phyloP scores from a whole-genome alignment of 768 basidiomycete genomes.

The Tricholoma saponaceum region DNA sequence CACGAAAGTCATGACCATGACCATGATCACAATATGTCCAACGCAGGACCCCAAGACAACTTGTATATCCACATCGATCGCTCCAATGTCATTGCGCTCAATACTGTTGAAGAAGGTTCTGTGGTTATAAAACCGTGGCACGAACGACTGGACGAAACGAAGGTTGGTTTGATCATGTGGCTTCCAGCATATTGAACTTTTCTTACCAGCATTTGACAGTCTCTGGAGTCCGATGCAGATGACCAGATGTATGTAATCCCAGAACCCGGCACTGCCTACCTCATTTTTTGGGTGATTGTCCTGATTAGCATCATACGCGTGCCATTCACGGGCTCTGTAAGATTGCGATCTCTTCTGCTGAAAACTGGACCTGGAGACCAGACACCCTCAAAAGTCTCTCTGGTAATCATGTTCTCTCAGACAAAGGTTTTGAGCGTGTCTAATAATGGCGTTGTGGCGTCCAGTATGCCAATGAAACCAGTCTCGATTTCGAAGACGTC shows the following conservation, averaged over 20 bases:
- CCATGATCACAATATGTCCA: constrained; percentile 50
- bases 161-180: constrained; percentile 40
- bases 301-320: constrained; percentile 67
- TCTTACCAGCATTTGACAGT: constrained; percentile 39
- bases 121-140: constrained; percentile 88
- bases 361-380: constrained; percentile 80
- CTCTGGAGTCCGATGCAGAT: constrained; percentile 84
- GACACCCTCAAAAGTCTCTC: constrained; percentile 65
- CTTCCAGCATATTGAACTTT: constrained; percentile 1
- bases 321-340: constrained; percentile 86
- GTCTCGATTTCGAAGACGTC: constrained; percentile 78
- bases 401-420: constrained; percentile 46
- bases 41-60: constrained; percentile 61
- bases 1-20: constrained; percentile 53
- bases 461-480: constrained; percentile 75
- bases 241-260: constrained; percentile 66
- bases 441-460: not conserved
- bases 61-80: constrained; percentile 76
- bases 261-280: not conserved
- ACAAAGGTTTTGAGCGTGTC: not conserved
- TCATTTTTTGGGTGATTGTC: constrained; percentile 1
- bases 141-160: constrained; percentile 61
- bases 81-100: constrained; percentile 76
- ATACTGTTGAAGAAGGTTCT: constrained; percentile 48
- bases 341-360: constrained; percentile 74